Percentiles rank a stretch among this genome's conserved stretches.
These are phyloP conservation scores for Gnomoniopsis sp. DNA, from an alignment of 2,329 filamentous ascomycete genomes.

Conservation along the genomic window DNA sequence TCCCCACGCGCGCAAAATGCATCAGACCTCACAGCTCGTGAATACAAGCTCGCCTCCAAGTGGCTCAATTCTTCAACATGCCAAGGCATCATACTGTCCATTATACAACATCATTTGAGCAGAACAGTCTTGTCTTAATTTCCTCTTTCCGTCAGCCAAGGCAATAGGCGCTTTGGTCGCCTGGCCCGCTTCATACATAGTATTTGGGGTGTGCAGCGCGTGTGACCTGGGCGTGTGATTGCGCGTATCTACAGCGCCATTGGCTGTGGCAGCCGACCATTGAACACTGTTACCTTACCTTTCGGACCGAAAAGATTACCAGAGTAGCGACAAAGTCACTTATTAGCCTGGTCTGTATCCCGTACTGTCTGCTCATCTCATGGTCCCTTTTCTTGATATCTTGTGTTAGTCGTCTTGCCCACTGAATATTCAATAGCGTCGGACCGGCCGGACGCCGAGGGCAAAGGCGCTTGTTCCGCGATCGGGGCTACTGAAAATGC, in stretches of 20 bases:
- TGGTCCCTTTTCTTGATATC: too few species aligned
- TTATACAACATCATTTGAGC: neutral
- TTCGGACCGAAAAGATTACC: neutral
- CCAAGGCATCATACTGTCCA: neutral
- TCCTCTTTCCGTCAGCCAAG: neutral
- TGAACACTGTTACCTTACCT: slow-evolving; percentile 6
- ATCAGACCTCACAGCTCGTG: neutral
- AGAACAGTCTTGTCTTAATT: neutral
- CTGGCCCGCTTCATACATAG: neutral
- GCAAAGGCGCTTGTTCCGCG: too few species aligned
- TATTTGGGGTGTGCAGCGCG: neutral
- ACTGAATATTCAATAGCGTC: too few species aligned
- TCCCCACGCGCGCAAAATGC: neutral
- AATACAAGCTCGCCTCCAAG: neutral
- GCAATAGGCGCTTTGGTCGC: slow-evolving; percentile 1
- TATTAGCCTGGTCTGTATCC: neutral
- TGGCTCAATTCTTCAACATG: neutral
- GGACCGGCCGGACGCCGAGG: too few species aligned
- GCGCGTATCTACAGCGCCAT: slow-evolving; percentile 3
- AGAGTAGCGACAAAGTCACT: neutral
- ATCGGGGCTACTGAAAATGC: too few species aligned
- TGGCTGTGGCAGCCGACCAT: slow-evolving; percentile 1
- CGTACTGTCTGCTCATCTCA: too few species aligned
- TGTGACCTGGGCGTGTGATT: slow-evolving; percentile 5
- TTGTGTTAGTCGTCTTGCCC: too few species aligned